Evolutionary conservation across 305 asterid genomes (phyloP).

Genomic region (Withania somnifera): DNA sequence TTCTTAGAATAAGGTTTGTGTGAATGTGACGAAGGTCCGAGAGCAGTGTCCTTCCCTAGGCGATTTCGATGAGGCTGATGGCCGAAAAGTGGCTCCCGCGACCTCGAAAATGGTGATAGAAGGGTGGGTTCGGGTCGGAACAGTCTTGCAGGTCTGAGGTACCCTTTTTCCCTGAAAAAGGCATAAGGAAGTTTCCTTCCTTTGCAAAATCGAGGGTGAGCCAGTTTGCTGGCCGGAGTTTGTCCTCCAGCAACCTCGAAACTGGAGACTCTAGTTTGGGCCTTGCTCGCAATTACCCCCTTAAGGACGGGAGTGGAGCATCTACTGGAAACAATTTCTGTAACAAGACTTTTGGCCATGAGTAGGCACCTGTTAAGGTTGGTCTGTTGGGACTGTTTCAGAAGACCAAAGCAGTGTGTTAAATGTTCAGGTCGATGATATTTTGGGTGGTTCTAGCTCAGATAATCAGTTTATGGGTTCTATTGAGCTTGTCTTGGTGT

Average conservation of each 20-base stretch:
- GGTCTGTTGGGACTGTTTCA: not conserved
- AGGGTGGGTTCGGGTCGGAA: not conserved
- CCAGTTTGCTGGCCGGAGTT: not conserved
- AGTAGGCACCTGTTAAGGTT: not conserved
- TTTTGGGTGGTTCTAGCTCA: not conserved
- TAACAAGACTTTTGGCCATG: not conserved
- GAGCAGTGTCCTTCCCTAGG: not conserved
- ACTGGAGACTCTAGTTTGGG: not conserved
- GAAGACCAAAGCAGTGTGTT: not conserved
- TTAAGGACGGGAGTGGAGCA: not conserved
- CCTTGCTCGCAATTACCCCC: not conserved
- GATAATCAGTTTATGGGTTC: not conserved
- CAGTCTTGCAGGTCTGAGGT: not conserved
- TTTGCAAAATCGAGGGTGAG: not conserved
- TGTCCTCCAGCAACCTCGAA: not conserved
- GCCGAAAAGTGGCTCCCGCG: not conserved
- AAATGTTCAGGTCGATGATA: not conserved
- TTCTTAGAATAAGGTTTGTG: too few species aligned
- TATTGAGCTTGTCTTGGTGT: not conserved
- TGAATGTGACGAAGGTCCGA: too few species aligned
- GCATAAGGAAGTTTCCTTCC: not conserved
- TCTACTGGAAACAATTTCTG: not conserved
- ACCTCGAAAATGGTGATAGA: not conserved
- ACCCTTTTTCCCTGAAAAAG: not conserved
- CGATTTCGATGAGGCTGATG: not conserved